These are phyloP conservation scores for Tephrocybe sp. DNA, from an alignment of 768 basidiomycete species.

Conservation along the genomic window DNA sequence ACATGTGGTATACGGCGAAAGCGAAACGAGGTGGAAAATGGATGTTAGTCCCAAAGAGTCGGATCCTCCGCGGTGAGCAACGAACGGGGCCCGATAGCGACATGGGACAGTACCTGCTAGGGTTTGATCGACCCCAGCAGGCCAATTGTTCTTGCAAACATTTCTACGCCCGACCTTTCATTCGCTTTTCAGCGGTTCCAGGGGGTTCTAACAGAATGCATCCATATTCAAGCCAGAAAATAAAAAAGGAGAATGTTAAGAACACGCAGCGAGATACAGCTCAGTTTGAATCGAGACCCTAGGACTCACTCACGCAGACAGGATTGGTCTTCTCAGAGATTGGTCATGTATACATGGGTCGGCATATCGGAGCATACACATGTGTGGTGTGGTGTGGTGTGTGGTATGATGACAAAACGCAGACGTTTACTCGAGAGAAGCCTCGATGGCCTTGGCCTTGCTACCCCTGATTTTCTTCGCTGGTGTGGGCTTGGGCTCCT, in stretches of 20 bases:
- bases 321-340: constrained; percentile 14
- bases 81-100: constrained; percentile 80
- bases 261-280: neutral
- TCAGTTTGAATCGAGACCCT: neutral
- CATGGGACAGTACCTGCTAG: constrained; percentile 56
- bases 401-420: constrained; percentile 15
- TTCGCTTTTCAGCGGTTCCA: constrained; percentile 61
- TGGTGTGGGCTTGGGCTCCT: constrained; percentile 65
- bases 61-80: constrained; percentile 55
- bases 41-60: constrained; percentile 76
- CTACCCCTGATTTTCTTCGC: constrained; percentile 74
- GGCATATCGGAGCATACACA: constrained; percentile 21
- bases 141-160: constrained; percentile 76
- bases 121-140: constrained; percentile 62
- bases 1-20: constrained; percentile 1
- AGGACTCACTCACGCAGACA: constrained; percentile 3
- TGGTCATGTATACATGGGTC: constrained; percentile 23
- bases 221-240: constrained; percentile 18
- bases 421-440: constrained; percentile 16
- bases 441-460: constrained; percentile 44
- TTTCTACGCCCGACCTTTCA: constrained; percentile 92
- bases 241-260: constrained; percentile 13
- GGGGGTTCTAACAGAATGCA: constrained; percentile 94
- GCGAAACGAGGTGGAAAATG: constrained; percentile 14
- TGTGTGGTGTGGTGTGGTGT: constrained; percentile 4